Evolutionary conservation across 2,329 filamentous ascomycete genomes (phyloP), one percentile per base, ranked within the genome.

Genomic region (Aureobasidium sp.): DNA sequence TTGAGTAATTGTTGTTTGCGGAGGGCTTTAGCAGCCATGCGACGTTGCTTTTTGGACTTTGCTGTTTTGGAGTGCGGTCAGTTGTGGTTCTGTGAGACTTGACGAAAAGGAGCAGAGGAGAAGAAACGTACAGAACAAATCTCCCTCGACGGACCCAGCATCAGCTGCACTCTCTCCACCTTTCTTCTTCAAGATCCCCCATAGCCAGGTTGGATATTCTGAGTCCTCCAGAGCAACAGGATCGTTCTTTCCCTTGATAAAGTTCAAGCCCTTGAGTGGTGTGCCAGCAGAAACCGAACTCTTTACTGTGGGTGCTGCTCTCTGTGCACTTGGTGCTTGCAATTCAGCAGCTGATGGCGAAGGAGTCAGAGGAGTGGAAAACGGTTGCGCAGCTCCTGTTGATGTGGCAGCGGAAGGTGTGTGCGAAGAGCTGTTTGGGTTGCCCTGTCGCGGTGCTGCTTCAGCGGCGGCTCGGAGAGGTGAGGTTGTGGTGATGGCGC

Each of bases 11-110:
- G 74, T 82, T 71, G 86, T 74, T 71, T 90, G 71, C 75, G 81
- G 75, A 73, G 81, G 76, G 78, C 89, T 80, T 73, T 92, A 46
- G 85, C 84, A 9, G 90, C 90, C 61, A 87, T 73, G 62, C 85
- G 82, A 64, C 90, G 85, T 74, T 91, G 85, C 72, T 92, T 93
- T 75, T 90, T 92, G 32, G 88, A 92, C 83, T 94, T 94, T 63
- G 89, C 88, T 92, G 65, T 63, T 34, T 34, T 8, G 2, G 34
- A 2, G 7, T 2, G 7, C 6, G 15, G 20, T 55, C 17, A 62
- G 59, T 20, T n/a, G 13, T 26, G 34, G 43, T 29, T 39, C 37
- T 29, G 63, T 36, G 32, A 52, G 34, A 27, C 7, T 20, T 13
- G 24, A 26, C 36, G 20, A 12, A 13, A 41, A 27, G 26, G 44